These are phyloP conservation scores for Stereocaulon alpinum DNA, from an alignment of 495 filamentous ascomycete species.

Conservation along the genomic window DNA sequence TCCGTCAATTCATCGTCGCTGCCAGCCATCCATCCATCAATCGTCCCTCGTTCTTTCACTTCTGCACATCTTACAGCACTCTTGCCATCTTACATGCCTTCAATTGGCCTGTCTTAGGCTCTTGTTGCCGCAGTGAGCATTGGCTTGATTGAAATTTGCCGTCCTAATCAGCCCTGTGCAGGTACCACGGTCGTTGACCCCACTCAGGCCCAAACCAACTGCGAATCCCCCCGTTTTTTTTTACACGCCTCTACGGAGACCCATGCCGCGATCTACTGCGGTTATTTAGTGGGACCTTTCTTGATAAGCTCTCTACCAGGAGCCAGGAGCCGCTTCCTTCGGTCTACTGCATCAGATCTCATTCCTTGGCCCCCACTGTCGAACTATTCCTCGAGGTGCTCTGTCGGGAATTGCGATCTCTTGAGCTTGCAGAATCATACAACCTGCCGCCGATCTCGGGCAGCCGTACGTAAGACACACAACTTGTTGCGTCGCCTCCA, in stretches of 20 bases:
- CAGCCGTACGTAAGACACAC: background rate
- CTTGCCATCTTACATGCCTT: background rate
- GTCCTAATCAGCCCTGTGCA: slow-evolving; percentile 7
- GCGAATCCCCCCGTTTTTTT: slow-evolving; percentile 7
- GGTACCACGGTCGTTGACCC: slow-evolving; percentile 4
- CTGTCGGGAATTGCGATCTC: background rate
- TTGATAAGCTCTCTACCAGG: slow-evolving; percentile 10
- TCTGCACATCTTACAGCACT: background rate
- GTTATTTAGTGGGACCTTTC: slow-evolving; percentile 13
- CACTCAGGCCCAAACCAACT: slow-evolving; percentile 7
- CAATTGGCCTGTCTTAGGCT: background rate
- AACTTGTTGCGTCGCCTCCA: background rate
- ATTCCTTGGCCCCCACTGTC: background rate
- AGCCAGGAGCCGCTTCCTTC: slow-evolving; percentile 12
- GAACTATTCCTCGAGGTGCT: background rate
- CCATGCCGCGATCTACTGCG: slow-evolving; percentile 9
- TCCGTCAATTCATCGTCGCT: background rate
- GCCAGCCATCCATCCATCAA: background rate
- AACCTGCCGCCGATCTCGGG: too few species aligned
- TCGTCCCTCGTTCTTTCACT: slow-evolving; percentile 1
- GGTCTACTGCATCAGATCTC: slow-evolving; percentile 7
- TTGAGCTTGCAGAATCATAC: background rate
- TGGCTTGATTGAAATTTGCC: too few species aligned
- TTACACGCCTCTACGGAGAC: slow-evolving; percentile 6
- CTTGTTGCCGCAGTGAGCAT: background rate